These are phyloP conservation scores for Ceratobasidium sp. DNA, from an alignment of 1,284 basidiomycete species.

Conservation along the genomic window DNA sequence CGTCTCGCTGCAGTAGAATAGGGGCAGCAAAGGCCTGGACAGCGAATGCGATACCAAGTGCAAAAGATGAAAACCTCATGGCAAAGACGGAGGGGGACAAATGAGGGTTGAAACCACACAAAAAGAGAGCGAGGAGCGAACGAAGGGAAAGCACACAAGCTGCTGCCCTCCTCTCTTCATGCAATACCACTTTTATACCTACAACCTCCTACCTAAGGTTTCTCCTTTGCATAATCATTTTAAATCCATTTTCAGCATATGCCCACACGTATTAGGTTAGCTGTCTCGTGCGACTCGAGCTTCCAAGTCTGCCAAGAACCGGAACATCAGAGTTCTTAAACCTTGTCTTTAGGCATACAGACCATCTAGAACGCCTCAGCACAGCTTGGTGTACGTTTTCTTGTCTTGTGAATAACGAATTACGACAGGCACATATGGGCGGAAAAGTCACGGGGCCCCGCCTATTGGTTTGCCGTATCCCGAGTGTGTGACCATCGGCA, in stretches of 20 bases:
- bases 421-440: constrained; percentile 26
- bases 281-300: not conserved
- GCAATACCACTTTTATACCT: not conserved
- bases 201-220: not conserved
- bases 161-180: not conserved
- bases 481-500: not conserved
- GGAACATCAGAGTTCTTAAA: not conserved
- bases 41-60: not conserved
- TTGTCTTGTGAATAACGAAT: not conserved
- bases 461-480: not conserved
- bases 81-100: not conserved
- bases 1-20: constrained; percentile 10
- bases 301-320: not conserved
- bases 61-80: not conserved
- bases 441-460: constrained; percentile 26
- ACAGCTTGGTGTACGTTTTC: not conserved
- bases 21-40: constrained; percentile 14
- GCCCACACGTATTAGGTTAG: not conserved
- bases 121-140: not conserved
- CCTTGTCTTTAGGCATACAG: not conserved
- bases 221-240: not conserved
- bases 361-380: too few species aligned
- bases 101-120: constrained; percentile 1
- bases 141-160: constrained; percentile 2
- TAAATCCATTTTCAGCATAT: not conserved